Evolutionary conservation across 805 yeast genomes (phyloP), one percentile per base, ranked within the genome.

Genomic region (Saccharomyces kudriavzevii): DNA sequence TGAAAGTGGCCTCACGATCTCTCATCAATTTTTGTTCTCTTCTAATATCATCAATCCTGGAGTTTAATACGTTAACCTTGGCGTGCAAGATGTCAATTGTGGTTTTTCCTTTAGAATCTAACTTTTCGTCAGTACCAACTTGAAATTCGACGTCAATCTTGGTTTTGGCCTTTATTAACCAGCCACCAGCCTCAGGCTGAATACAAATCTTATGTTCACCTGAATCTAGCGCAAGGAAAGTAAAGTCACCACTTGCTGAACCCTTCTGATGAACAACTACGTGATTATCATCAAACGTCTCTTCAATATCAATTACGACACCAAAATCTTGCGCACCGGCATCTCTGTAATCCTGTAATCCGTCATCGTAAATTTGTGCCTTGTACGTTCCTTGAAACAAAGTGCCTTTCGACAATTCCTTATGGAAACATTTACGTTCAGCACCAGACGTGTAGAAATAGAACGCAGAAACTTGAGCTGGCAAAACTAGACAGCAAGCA

Each of bases 131-230:
- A 48, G 84, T 81, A 26, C 90, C 92, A 54, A 83, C 76, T 47
- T 80, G 83, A 61, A 86, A 76, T 57, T 85, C 89, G 54, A 86
- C 78, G 55, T 78, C 77, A 52, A 84, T 74, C 63, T 83, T 77
- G 54, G 84, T 80, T 54, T 73, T 74, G 59, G 76, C 74, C 63
- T 80, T 79, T 55, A 80, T 75, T 63, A 87, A 76, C 83, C 90
- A 86, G 52, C 87, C 89, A 14, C 65, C 68, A 5, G 73, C 66
- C 54, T 72, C 74, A n/a, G 77, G 75, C 56, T 73, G 75, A 57
- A 86, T 74, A 70, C 94, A 86, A 66, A 86, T 80, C 70, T 81
- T 82, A 72, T 86, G 92, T 64, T 86, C 92, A 61, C 94, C 94
- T 17, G 85, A 74, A 58, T 84, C 91, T 45, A 80, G 70, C 1